phyloP scores from a whole-genome alignment of 768 basidiomycete species.

The Lactarius trivialis region DNA sequence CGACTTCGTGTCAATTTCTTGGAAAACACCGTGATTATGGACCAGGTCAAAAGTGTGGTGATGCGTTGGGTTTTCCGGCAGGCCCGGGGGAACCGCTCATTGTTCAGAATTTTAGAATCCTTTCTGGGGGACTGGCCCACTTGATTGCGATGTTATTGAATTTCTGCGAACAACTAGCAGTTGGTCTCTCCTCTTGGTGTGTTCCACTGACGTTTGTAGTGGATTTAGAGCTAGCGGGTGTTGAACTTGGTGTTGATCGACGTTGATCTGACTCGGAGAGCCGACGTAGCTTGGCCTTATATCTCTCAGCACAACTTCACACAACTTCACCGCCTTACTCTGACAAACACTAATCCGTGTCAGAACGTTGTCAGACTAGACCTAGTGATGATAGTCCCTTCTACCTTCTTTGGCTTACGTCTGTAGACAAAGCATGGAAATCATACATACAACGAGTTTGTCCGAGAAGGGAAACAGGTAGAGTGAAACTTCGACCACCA shows the following conservation, averaged over 20 bases:
- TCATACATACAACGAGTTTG: background rate
- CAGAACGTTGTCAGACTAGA: background rate
- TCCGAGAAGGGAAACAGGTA: background rate
- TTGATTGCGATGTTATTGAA: background rate
- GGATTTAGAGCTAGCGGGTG: background rate
- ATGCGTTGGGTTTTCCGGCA: background rate
- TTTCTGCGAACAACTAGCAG: background rate
- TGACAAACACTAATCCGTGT: background rate
- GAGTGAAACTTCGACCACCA: background rate
- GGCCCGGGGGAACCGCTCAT: background rate
- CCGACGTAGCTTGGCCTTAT: background rate
- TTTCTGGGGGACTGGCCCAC: background rate
- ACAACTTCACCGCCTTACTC: background rate
- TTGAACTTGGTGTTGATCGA: no score
- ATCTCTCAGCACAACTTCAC: background rate
- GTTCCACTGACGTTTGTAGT: background rate
- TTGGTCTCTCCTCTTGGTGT: background rate
- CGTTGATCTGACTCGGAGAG: no score
- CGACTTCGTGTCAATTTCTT: background rate
- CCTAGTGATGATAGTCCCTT: background rate
- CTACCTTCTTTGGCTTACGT: background rate
- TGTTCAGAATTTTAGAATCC: background rate
- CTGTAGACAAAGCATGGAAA: background rate
- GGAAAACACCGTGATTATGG: background rate
- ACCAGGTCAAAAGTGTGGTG: background rate